These are phyloP conservation scores for Prunus yedoensis DNA, from an alignment of 331 rosid species.

Conservation along the genomic window DNA sequence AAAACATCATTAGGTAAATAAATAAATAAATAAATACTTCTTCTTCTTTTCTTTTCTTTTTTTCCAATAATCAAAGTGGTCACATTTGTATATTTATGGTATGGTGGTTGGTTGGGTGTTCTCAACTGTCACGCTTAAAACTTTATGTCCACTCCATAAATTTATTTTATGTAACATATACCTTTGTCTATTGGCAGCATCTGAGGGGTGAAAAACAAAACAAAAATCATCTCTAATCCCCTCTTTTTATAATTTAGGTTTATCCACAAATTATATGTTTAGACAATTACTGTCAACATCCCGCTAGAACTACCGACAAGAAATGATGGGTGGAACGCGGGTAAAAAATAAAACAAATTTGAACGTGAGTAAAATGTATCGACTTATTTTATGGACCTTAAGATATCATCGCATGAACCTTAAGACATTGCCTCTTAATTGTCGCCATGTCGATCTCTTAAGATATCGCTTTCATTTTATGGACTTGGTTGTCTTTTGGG, in stretches of 20 bases:
- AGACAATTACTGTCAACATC: not conserved
- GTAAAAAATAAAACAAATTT: not conserved
- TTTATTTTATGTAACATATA: no score
- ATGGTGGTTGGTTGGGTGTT: slow-evolving; percentile 8
- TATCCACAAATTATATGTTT: not conserved
- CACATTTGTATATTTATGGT: not conserved
- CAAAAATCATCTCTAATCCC: not conserved
- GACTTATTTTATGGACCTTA: no score
- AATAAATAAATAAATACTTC: not conserved
- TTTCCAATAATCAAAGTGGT: not conserved
- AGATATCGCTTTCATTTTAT: no score
- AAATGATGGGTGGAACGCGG: not conserved
- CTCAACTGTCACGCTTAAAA: not conserved
- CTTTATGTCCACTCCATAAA: not conserved
- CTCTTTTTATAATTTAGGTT: not conserved
- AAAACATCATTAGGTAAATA: not conserved
- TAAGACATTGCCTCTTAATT: no score
- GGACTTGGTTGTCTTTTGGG: no score
- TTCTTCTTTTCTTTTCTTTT: no score
- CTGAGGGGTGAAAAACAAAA: not conserved
- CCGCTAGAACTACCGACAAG: not conserved
- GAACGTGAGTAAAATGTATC: no score
- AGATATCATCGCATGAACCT: no score
- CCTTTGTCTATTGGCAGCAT: not conserved
- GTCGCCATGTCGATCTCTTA: no score